Evolutionary conservation across 371 early-diverging fungal genomes (phyloP).

Genomic region (Mucor indicus): DNA sequence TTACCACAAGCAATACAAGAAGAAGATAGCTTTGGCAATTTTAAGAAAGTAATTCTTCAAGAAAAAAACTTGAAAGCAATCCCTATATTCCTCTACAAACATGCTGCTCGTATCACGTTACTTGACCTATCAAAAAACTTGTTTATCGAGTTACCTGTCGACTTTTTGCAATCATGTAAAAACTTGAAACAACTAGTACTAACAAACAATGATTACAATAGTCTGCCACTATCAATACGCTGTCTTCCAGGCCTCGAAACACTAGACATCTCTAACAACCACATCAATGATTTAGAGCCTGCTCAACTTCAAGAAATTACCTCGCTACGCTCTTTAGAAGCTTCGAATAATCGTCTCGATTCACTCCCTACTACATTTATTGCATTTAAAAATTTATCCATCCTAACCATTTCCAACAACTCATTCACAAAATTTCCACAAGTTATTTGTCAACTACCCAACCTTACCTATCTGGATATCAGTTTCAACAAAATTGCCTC

Average conservation of each 20-base stretch:
- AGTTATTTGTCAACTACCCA: conserved; percentile 34
- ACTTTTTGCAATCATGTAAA: conserved; percentile 72
- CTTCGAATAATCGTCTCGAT: conserved; percentile 74
- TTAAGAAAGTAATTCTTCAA: conserved; percentile 57
- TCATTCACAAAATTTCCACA: conserved; percentile 53
- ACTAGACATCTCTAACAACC: conserved; percentile 78
- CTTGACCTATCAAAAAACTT: conserved; percentile 76
- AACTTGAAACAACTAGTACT: conserved; percentile 64
- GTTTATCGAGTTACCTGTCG: conserved; percentile 65
- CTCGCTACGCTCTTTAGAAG: conserved; percentile 55
- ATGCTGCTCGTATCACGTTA: conserved; percentile 61
- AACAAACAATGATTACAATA: conserved; percentile 64
- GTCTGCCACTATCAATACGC: conserved; percentile 60
- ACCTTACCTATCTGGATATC: conserved; percentile 73
- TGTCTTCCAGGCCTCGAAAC: conserved; percentile 55
- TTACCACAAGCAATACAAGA: conserved; percentile 45
- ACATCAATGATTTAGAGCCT: conserved; percentile 56
- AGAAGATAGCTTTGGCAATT: conserved; percentile 28
- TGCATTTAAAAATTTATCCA: conserved; percentile 54
- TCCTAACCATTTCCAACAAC: conserved; percentile 79
- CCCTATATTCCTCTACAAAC: conserved; percentile 69
- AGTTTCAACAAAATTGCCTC: conserved; percentile 78
- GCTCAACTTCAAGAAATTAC: conserved; percentile 57
- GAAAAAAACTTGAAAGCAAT: conserved; percentile 64
- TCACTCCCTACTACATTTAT: conserved; percentile 58